phyloP scores from a whole-genome alignment of 2,329 filamentous ascomycete genomes.

The Cytospora piceicola region DNA sequence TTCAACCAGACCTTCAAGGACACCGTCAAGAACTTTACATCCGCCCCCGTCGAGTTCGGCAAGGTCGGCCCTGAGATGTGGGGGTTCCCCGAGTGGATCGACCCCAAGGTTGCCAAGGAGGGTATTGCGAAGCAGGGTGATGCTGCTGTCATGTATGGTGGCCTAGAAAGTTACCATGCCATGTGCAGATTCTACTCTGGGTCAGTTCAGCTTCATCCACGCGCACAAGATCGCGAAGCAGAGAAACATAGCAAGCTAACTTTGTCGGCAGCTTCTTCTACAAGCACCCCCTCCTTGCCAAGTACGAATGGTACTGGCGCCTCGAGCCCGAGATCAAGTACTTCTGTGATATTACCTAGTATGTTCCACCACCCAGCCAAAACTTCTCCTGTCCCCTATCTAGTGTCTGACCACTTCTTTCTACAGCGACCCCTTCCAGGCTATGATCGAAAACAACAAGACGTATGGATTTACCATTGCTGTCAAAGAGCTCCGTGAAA shows the following conservation, averaged over 20 bases:
- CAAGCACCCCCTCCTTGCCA: conserved; percentile 90
- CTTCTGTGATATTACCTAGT: conserved; percentile 99
- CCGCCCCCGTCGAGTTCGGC: conserved; percentile 84
- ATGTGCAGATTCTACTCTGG: conserved; percentile 99
- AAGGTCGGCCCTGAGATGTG: conserved; percentile 90
- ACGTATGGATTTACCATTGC: conserved; percentile 99
- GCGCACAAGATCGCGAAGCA: background rate
- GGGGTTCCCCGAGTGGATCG: conserved; percentile 97
- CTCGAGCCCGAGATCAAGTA: conserved; percentile 99
- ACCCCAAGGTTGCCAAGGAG: conserved; percentile 90
- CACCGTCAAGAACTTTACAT: conserved; percentile 87
- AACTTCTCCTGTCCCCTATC: background rate
- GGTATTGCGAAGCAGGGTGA: conserved; percentile 97
- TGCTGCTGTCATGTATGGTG: conserved; percentile 97
- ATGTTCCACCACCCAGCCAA: conserved; percentile 36
- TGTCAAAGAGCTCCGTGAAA: conserved; percentile 96
- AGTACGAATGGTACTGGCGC: conserved; percentile 99
- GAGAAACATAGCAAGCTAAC: conserved; percentile 25
- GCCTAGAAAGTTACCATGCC: conserved; percentile 97
- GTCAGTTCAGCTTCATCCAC: conserved; percentile 53
- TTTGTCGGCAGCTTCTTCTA: conserved; percentile 77
- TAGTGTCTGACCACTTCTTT: background rate
- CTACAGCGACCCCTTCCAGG: conserved; percentile 84
- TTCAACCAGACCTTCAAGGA: conserved; percentile 96
- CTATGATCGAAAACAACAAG: conserved; percentile 94